Percentiles rank a stretch among this genome's conserved stretches.
These are phyloP conservation scores for Coemansia javaensis DNA, from an alignment of 192 early-diverging fungal genomes.

Conservation along the genomic window DNA sequence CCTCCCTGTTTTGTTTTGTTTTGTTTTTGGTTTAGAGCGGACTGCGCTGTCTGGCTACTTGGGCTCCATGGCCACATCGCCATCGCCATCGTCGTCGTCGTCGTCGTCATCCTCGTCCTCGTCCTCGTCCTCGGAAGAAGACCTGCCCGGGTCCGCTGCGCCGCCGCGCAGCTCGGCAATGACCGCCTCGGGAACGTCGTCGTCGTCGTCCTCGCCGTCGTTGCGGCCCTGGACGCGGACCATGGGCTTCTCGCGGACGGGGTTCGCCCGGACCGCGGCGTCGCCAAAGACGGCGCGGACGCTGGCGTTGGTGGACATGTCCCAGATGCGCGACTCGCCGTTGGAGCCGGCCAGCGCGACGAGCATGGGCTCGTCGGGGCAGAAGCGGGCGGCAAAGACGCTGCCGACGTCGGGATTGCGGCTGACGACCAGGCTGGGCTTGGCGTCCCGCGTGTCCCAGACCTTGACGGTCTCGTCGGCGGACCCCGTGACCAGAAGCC, in stretches of 20 bases:
- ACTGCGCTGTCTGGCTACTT: constrained; percentile 23
- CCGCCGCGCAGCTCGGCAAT: constrained; percentile 39
- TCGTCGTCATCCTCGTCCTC: constrained; percentile 11
- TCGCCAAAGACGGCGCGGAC: constrained; percentile 54
- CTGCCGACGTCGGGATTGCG: constrained; percentile 78
- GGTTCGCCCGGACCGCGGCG: constrained; percentile 1
- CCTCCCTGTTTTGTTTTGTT: no score
- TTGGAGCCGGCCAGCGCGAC: constrained; percentile 82
- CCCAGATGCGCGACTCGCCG: constrained; percentile 91
- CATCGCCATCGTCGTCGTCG: constrained; percentile 29
- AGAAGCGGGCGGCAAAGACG: constrained; percentile 83
- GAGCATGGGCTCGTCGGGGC: constrained; percentile 87
- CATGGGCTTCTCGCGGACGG: constrained; percentile 49
- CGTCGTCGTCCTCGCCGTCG: constrained; percentile 48
- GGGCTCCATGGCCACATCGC: constrained; percentile 14
- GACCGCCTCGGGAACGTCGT: constrained; percentile 36
- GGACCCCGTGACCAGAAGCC: constrained; percentile 87
- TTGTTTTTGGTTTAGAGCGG: no score
- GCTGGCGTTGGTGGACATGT: constrained; percentile 82
- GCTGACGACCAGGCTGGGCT: constrained; percentile 79
- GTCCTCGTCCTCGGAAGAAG: constrained; percentile 21
- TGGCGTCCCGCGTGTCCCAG: constrained; percentile 74
- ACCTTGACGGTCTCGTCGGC: constrained; percentile 89
- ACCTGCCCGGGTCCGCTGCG: neutral
- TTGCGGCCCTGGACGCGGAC: constrained; percentile 32